These are phyloP conservation scores for Macadamia tetraphylla DNA, from an alignment of 164 flowering plant species.

Conservation along the genomic window DNA sequence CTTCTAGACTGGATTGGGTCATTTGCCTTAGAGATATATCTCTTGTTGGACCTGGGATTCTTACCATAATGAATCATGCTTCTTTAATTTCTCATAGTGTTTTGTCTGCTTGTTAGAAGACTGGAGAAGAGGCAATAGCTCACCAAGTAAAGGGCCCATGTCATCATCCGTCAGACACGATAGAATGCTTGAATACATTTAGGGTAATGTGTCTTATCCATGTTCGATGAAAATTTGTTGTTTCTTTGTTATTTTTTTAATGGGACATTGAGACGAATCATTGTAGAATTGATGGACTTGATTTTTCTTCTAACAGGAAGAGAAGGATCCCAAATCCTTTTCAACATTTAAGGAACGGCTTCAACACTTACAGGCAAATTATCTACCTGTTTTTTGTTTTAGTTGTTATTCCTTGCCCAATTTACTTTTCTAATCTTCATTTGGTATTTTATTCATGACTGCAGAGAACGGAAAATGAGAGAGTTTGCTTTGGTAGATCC, in stretches of 20 bases:
- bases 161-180: constrained; percentile 53
- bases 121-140: constrained; percentile 49
- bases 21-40: not conserved
- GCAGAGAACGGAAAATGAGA: constrained; percentile 72
- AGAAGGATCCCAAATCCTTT: constrained; percentile 52
- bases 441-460: constrained; percentile 10
- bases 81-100: constrained; percentile 2
- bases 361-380: constrained; percentile 63
- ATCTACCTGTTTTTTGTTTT: not conserved
- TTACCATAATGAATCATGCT: not conserved
- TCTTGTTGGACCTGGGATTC: not conserved
- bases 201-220: constrained; percentile 31
- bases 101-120: constrained; percentile 35
- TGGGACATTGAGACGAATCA: not conserved
- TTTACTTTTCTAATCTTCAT: constrained; percentile 13
- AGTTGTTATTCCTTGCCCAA: constrained; percentile 2
- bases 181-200: constrained; percentile 47
- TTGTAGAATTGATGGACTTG: not conserved
- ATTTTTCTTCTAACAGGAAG: constrained; percentile 37
- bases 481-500: constrained; percentile 92
- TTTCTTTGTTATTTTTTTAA: not conserved
- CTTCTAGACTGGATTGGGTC: not conserved
- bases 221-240: not conserved
- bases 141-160: constrained; percentile 54
- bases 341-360: constrained; percentile 82